Percentiles rank a stretch among this genome's conserved stretches.
Evolutionary conservation across 768 basidiomycete genomes (phyloP).

Genomic region (Mycena indigotica): DNA sequence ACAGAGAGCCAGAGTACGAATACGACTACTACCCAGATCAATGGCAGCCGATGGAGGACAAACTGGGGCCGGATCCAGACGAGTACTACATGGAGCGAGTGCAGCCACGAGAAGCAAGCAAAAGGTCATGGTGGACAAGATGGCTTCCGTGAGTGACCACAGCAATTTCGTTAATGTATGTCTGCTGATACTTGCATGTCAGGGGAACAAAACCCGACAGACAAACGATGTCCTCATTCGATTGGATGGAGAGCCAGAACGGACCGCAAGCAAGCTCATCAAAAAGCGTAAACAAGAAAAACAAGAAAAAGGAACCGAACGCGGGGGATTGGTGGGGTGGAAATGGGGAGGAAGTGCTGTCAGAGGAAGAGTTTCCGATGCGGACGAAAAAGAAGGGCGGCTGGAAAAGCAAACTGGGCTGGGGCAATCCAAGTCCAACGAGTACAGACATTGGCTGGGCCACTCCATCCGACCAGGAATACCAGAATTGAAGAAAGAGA

Average conservation of each 20-base stretch:
- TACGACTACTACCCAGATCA: no score
- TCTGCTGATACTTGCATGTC: no score
- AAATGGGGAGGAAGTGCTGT: neutral
- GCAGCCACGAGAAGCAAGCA: neutral
- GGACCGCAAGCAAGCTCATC: neutral
- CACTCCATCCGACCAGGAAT: slow-evolving; percentile 1
- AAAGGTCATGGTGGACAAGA: neutral
- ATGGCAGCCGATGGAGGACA: no score
- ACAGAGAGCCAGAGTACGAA: no score
- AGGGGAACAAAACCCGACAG: neutral
- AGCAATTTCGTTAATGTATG: no score
- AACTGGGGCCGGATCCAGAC: neutral
- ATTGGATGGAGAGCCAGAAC: slow-evolving; percentile 11
- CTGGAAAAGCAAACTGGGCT: slow-evolving; percentile 14
- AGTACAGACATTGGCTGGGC: slow-evolving; percentile 17
- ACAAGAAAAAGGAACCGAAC: neutral
- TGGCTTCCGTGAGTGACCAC: neutral
- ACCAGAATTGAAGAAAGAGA: neutral
- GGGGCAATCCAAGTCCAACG: slow-evolving; percentile 6
- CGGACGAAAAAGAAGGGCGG: slow-evolving; percentile 6
- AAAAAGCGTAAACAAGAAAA: slow-evolving; percentile 5
- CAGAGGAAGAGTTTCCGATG: slow-evolving; percentile 24
- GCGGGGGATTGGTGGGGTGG: neutral
- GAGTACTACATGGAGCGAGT: neutral
- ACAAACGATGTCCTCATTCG: slow-evolving; percentile 19